Base-by-base conservation (phyloP, 2,329 filamentous ascomycete genomes). In the Coleophoma eucalyptorum region DNA sequence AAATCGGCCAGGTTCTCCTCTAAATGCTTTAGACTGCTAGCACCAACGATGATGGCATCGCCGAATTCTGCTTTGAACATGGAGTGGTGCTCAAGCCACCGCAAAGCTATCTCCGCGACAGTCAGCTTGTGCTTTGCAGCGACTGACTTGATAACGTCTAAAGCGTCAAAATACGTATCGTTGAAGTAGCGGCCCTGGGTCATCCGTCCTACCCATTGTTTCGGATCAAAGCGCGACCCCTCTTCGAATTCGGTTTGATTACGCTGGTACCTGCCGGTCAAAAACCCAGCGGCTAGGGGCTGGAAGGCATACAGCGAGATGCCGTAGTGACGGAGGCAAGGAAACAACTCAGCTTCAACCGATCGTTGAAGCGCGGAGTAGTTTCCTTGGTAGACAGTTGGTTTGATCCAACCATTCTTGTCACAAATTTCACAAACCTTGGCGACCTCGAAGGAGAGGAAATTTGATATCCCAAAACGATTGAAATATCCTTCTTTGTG, bases 11-110 rank as follows among this genome's bases (percentile, higher is more conserved):
- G 69, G 65, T 85, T 85, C 56, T 74, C 69, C 59, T 77, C 73
- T 34, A 86, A 70, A 68, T 86, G 81, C 47, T 72, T 71, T 45
- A 77, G 67, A 58, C 73, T 81, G 50, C 79, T 82, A 46, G 81
- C 74, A 34, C 82, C 83, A 46, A 85, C 75, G 48, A 85, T 71
- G 57, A 86, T 72, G 32, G 78, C 80, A 65, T 85, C 83, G 58
- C 77, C 77, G 38, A 72, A 66, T 57, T 71, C 75, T 56, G 78
- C 65, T 55, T 72, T 75, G 41, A 86, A 70, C 51, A 72, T 69
- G 6, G 84, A 88, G 69, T 93, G 89, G 65, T 92, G 86, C 45
- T 81, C 78, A 48, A 79, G 67, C 88, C 89, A 93, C 47, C 89
- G 77, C 64, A 92, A 73, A 1, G 87, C 87, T n/a, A 80, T 83